Conservation (phyloP, 345 rosid species). For the Geranium rotundifolium region DNA sequence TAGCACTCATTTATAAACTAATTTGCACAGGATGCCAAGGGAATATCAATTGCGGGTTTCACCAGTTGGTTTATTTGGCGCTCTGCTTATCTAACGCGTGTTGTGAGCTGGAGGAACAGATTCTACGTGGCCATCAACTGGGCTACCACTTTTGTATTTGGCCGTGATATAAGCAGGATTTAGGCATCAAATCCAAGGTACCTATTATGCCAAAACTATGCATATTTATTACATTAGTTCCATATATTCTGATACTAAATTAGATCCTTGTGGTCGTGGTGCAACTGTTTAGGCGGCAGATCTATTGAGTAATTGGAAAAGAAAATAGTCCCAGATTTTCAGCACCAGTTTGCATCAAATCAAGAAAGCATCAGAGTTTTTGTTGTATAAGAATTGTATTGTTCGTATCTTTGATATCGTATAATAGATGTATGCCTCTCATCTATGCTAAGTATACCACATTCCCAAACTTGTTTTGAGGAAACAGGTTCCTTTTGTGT, state of each 20-base stretch:
- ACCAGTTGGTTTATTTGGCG: slow-evolving; percentile 90
- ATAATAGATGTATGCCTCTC: too few relatives aligned
- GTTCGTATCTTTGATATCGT: too few relatives aligned
- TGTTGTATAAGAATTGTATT: too few relatives aligned
- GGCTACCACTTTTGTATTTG: slow-evolving; percentile 77
- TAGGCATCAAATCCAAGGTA: neutral
- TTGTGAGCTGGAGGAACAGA: slow-evolving; percentile 92
- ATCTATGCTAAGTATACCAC: too few relatives aligned
- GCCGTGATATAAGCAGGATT: slow-evolving; percentile 80
- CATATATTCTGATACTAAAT: neutral
- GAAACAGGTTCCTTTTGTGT: too few relatives aligned
- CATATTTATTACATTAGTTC: neutral
- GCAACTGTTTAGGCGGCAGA: too few relatives aligned
- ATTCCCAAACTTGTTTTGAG: too few relatives aligned
- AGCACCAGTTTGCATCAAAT: too few relatives aligned
- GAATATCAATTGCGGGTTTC: slow-evolving; percentile 67
- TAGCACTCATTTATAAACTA: neutral
- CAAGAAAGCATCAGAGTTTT: too few relatives aligned
- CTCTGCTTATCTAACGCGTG: slow-evolving; percentile 91
- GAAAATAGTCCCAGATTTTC: too few relatives aligned
- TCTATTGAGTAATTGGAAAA: too few relatives aligned
- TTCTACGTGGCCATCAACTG: slow-evolving; percentile 85
- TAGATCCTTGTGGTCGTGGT: too few relatives aligned
- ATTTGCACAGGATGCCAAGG: slow-evolving; percentile 55
- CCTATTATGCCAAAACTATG: neutral